Percentiles rank a stretch among this genome's conserved stretches.
phyloP scores from a whole-genome alignment of 2,329 filamentous ascomycete genomes.

The Botrytis byssoidea region DNA sequence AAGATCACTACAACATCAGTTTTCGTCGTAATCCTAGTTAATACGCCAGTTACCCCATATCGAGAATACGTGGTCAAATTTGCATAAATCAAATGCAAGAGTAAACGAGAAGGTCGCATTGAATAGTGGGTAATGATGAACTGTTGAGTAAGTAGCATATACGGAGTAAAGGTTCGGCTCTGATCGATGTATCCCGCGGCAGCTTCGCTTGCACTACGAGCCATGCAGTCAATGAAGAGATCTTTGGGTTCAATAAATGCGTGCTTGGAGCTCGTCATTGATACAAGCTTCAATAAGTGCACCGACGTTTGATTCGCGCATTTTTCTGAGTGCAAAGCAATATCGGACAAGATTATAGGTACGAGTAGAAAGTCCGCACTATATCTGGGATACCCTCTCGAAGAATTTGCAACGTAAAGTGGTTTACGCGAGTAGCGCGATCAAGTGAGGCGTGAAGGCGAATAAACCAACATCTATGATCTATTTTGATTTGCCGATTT shows the following conservation, averaged over 20 bases:
- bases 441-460: not conserved
- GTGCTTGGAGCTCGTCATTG: not conserved
- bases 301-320: not conserved
- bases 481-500: not conserved
- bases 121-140: not conserved
- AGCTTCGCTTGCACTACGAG: not conserved
- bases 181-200: not conserved
- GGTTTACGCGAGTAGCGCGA: not conserved
- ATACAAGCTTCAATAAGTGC: not conserved
- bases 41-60: not conserved
- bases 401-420: not conserved
- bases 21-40: not conserved
- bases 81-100: not conserved
- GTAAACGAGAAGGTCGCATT: rapidly evolving
- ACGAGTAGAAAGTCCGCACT: not conserved
- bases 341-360: not conserved
- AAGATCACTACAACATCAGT: not conserved
- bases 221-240: not conserved
- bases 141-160: not conserved
- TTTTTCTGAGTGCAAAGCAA: not conserved
- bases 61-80: not conserved
- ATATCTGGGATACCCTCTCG: not conserved
- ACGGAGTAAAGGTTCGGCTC: not conserved
- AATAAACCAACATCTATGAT: not conserved
- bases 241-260: not conserved